Base-by-base conservation (phyloP, 2,329 filamentous ascomycete genomes). In the Cercospora zeina region DNA sequence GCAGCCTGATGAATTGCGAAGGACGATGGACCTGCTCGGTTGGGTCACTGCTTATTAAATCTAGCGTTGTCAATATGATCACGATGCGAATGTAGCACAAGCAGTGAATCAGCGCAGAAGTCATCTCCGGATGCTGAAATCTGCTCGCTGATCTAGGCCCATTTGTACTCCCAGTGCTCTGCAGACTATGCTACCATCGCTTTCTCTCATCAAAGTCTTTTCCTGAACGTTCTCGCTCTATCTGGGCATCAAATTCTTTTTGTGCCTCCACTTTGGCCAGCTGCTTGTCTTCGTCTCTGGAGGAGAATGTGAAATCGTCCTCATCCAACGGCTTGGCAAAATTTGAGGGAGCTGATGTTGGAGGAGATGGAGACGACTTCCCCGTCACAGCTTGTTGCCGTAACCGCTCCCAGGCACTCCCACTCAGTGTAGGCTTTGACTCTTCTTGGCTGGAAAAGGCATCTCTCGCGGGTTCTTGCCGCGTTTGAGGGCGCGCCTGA, bases 201-300 rank as follows among this genome's bases (percentile, higher is more conserved):
- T 21, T 24, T 11, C 10, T 58, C 13, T 71, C 71, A 4, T 68
- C 63, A 62, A 80, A 81, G 55, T 79, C 74, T n/a, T 75, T 76
- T 0, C 80, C 81, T 58, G 76, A 75, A 56, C 82, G 71, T 65
- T 83, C 82, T 61, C 75, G 74, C 65, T 83, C 81, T 4, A 83
- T 64, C 47, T 78, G 72, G 16, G 76, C 76, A 66, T 83, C 80
- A 65, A 83, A 83, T 27, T 82, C 79, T 58, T 73, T 77, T 69
- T 83, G 81, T 27, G 80, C 80, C 63, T 80, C 76, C 42, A 74
- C 68, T 62, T 76, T 78, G 11, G 79, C 79, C 30, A 73, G 67
- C 50, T 77, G 74, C 24, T 75, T 73, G 37, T 82, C 79, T 59
- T 79, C 77, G 5, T 79, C 77, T 1, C 71, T 72, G 1, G 71